Percentiles rank a stretch among this genome's conserved stretches.
phyloP scores from a whole-genome alignment of 495 filamentous ascomycete genomes.

The Choiromyces venosus region DNA sequence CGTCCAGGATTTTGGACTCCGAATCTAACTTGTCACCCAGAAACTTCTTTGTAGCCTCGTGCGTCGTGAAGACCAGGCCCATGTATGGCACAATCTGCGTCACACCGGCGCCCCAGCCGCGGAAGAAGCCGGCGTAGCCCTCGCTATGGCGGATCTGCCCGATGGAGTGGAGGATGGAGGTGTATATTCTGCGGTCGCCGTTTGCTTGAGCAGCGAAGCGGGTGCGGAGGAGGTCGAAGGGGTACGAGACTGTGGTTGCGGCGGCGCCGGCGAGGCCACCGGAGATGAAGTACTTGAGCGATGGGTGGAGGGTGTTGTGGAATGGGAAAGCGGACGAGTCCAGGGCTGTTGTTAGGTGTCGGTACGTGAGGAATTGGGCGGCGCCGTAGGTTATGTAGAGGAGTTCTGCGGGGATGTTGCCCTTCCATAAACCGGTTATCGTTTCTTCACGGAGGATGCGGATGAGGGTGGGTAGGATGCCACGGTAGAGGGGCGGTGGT shows the following conservation, averaged over 20 bases:
- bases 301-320: constrained; percentile 53
- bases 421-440: constrained; percentile 88
- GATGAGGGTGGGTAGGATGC: constrained; percentile 69
- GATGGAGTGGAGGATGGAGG: constrained; percentile 60
- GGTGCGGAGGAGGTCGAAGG: constrained; percentile 86
- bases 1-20: constrained; percentile 55
- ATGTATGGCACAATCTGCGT: constrained; percentile 90
- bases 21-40: constrained; percentile 26
- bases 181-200: constrained; percentile 56
- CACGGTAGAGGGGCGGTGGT: constrained; percentile 66
- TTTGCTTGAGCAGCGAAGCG: constrained; percentile 90
- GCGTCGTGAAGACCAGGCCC: constrained; percentile 84
- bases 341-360: constrained; percentile 54
- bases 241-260: constrained; percentile 82
- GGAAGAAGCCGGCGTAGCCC: constrained; percentile 74
- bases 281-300: constrained; percentile 65
- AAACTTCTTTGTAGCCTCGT: constrained; percentile 52
- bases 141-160: constrained; percentile 68
- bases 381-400: constrained; percentile 87
- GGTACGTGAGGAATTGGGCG: constrained; percentile 87
- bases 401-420: constrained; percentile 89
- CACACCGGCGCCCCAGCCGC: constrained; percentile 71
- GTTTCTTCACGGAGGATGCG: constrained; percentile 74
- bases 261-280: constrained; percentile 73
- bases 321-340: constrained; percentile 44